Base-by-base conservation (phyloP, 108 stramenopile species). In the Fragilaria crotonensis region DNA sequence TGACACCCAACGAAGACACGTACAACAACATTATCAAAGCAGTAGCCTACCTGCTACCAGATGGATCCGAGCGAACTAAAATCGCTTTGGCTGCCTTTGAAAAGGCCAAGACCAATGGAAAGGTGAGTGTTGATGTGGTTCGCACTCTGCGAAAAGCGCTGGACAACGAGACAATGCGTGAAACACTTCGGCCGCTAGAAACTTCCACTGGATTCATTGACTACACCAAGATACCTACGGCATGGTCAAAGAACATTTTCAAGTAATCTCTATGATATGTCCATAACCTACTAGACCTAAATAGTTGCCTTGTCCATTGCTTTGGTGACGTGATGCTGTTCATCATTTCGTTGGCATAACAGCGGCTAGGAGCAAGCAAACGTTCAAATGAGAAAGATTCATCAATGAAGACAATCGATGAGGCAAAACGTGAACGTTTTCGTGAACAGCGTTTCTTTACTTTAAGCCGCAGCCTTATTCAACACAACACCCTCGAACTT, bases 401-500 rank as follows among this genome's bases (percentile, higher is more conserved):
- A n/a, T n/a, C n/a, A n/a, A n/a, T n/a, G n/a, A n/a, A n/a, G n/a
- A n/a, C n/a, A n/a, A n/a, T n/a, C n/a, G n/a, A n/a, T n/a, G n/a
- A n/a, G n/a, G n/a, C n/a, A n/a, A n/a, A n/a, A n/a, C n/a, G n/a
- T n/a, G n/a, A n/a, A n/a, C n/a, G n/a, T n/a, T n/a, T n/a, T n/a
- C n/a, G n/a, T n/a, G n/a, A n/a, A n/a, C n/a, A n/a, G n/a, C n/a
- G n/a, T n/a, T n/a, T n/a, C n/a, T n/a, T n/a, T n/a, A n/a, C n/a
- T n/a, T n/a, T n/a, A n/a, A n/a, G n/a, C n/a, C n/a, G 75, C 30
- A 45, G 81, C 85, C 80, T 94, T 86, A 27, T 83, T 81, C 53
- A 94, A 80, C 48, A 97, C 89, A 60, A 97, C 90, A 71, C 96
- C 96, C 70, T 97, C 95, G 68, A 92, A 97, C 71, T 94, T 95